Percentiles rank a stretch among this genome's conserved stretches.
phyloP scores from a whole-genome alignment of 2,329 filamentous ascomycete species.

The Emmonsiellopsis sp. region DNA sequence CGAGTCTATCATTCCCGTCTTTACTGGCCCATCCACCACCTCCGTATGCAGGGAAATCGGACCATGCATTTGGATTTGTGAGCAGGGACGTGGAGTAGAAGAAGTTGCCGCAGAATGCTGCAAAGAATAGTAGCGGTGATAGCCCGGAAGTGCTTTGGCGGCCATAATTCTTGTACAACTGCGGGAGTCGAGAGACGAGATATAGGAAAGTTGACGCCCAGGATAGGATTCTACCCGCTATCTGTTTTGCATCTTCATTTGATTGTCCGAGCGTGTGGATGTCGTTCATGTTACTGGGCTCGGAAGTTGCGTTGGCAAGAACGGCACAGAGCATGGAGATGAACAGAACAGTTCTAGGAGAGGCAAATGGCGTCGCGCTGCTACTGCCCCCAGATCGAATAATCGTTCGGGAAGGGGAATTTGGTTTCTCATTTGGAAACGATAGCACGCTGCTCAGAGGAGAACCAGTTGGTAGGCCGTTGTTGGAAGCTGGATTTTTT shows the following conservation, averaged over 20 bases:
- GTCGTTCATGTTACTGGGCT: slow-evolving; percentile 16
- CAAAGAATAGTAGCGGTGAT: slow-evolving; percentile 54
- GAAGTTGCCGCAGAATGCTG: slow-evolving; percentile 59
- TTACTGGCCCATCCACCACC: slow-evolving; percentile 51
- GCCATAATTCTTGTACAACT: slow-evolving; percentile 56
- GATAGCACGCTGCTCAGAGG: slow-evolving; percentile 18
- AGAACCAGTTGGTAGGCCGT: slow-evolving; percentile 15
- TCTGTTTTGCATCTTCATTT: slow-evolving; percentile 27
- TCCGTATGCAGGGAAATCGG: slow-evolving; percentile 47
- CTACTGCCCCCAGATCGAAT: slow-evolving; percentile 18
- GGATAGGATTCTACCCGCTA: slow-evolving; percentile 44
- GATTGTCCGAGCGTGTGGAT: slow-evolving; percentile 12
- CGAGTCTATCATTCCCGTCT: slow-evolving; percentile 44
- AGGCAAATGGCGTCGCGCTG: slow-evolving; percentile 23
- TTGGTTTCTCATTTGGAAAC: slow-evolving; percentile 28
- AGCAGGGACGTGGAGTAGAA: slow-evolving; percentile 57
- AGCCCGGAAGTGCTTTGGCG: slow-evolving; percentile 57
- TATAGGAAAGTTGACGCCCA: slow-evolving; percentile 51
- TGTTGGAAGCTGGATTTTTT: slow-evolving; percentile 21
- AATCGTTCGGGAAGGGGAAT: slow-evolving; percentile 20
- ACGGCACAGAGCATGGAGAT: slow-evolving; percentile 38
- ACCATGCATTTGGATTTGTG: slow-evolving; percentile 57
- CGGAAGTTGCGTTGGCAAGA: slow-evolving; percentile 33
- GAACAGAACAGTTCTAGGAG: slow-evolving; percentile 37
- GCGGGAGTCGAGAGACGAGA: slow-evolving; percentile 52